phyloP scores from a whole-genome alignment of 1,284 basidiomycete species.

The Thecaphora thlaspeos region DNA sequence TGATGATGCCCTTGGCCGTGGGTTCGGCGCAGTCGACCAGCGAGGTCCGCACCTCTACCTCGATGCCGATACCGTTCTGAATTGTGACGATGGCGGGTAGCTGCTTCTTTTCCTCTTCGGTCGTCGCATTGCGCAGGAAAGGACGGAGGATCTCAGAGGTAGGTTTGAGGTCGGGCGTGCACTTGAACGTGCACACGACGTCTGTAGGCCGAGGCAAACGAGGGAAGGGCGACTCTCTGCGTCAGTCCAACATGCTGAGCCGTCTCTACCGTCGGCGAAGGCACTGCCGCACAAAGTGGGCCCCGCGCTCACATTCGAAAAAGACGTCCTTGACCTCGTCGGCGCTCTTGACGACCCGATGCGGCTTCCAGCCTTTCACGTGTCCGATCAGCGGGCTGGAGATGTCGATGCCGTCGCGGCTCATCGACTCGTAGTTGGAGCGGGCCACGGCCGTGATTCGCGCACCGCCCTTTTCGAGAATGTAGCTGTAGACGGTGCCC shows the following conservation, averaged over 20 bases:
- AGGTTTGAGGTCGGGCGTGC: conserved; percentile 68
- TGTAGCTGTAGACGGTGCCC: conserved; percentile 64
- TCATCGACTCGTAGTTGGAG: conserved; percentile 68
- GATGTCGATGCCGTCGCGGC: conserved; percentile 63
- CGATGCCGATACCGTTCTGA: conserved; percentile 76
- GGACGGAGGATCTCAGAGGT: conserved; percentile 67
- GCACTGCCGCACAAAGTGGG: background rate
- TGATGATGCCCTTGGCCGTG: conserved; percentile 42
- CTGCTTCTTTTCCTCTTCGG: conserved; percentile 49
- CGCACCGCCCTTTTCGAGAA: conserved; percentile 67
- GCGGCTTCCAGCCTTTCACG: conserved; percentile 66
- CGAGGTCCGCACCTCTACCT: conserved; percentile 67
- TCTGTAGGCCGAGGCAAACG: conserved; percentile 2
- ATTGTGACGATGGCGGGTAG: conserved; percentile 67
- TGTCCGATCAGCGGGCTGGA: conserved; percentile 67
- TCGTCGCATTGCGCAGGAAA: conserved; percentile 60
- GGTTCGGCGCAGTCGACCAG: conserved; percentile 57
- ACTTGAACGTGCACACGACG: conserved; percentile 70
- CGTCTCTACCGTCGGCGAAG: too few species aligned
- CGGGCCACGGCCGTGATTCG: conserved; percentile 73
- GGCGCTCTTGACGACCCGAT: conserved; percentile 67
- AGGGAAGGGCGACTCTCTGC: too few species aligned
- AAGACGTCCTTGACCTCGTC: conserved; percentile 65
- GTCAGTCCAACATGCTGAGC: too few species aligned
- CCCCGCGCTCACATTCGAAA: conserved; percentile 64